These are phyloP conservation scores for Syzygium aqueum DNA, from an alignment of 345 rosid species.

Conservation along the genomic window DNA sequence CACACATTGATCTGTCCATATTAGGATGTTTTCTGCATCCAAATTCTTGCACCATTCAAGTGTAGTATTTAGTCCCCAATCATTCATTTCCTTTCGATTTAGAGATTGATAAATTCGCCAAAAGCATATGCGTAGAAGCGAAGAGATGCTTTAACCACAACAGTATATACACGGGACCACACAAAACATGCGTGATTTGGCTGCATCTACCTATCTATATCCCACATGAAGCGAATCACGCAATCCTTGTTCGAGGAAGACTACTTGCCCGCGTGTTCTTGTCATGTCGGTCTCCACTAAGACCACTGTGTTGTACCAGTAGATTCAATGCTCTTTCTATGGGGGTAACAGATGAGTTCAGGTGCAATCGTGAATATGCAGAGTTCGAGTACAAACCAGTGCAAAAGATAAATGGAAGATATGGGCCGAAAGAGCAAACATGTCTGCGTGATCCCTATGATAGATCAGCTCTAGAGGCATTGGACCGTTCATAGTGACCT, in stretches of 20 bases:
- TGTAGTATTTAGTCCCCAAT: not conserved
- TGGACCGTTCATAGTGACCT: not conserved
- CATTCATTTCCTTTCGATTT: not conserved
- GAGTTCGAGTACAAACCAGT: not conserved
- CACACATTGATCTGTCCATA: not conserved
- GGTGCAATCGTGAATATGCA: not conserved
- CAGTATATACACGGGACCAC: not conserved
- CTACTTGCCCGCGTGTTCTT: not conserved
- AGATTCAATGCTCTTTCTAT: not conserved
- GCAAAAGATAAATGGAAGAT: not conserved
- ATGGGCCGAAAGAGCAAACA: not conserved
- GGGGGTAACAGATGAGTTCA: not conserved
- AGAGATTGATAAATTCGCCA: not conserved
- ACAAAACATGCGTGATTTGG: not conserved
- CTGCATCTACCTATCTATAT: not conserved
- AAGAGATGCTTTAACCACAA: not conserved
- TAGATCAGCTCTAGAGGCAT: not conserved
- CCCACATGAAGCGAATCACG: not conserved
- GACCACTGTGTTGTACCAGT: not conserved
- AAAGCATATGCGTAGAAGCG: not conserved
- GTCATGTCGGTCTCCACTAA: not conserved
- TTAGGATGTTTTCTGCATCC: not conserved
- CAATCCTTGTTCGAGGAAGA: not conserved
- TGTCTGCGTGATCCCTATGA: not conserved
- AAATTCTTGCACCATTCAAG: not conserved